Base-by-base conservation (phyloP, 2,329 filamentous ascomycete genomes). In the Geosmithia flava region DNA sequence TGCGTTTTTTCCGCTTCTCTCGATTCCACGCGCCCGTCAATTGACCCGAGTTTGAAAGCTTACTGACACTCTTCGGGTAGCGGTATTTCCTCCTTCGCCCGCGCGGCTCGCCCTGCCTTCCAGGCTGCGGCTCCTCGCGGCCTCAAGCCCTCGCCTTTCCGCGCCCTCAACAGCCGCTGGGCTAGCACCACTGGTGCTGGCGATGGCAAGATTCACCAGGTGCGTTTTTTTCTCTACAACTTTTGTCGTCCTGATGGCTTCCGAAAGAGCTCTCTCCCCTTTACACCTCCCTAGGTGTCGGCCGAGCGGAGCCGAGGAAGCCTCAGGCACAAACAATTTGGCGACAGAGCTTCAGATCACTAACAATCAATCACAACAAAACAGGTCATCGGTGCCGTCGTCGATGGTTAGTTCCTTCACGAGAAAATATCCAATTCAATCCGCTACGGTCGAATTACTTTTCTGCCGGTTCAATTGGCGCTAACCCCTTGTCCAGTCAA, bases 331-430 rank as follows among this genome's bases (percentile, higher is more conserved):
- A 20, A 37, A 37, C 10, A 37, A 46, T 47, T 43, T 30, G 10
- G 23, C 46, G 23, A 20, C 20, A 42, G 41, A 44, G 44, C 40
- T 45, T 50, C 33, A 13, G 33, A 11, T 37, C 15, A 16, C 33
- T 37, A 13, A 37, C 33, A 11, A 37, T 27, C 23, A 43, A 49
- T 27, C 46, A 44, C 46, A 42, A 37, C 44, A 81, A 65, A 80
- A 68, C 74, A 89, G 76, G 90, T 96, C 71, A 96, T 96, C 75
- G 90, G 93, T 86, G 91, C 93, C 76, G 90, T 97, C 69, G 93
- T 97, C 63, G 93, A 97, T 76, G 89, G 88, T 95, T 78, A 76
- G 86, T 78, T 20, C 4, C 42, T 29, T 17, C 37, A 46, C 55
- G 61, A 52, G 52, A 39, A 13, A 15, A 27, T 27, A 33, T 40